Conservation (phyloP, 2,329 filamentous ascomycete genomes). For the Microdochium paspali region DNA sequence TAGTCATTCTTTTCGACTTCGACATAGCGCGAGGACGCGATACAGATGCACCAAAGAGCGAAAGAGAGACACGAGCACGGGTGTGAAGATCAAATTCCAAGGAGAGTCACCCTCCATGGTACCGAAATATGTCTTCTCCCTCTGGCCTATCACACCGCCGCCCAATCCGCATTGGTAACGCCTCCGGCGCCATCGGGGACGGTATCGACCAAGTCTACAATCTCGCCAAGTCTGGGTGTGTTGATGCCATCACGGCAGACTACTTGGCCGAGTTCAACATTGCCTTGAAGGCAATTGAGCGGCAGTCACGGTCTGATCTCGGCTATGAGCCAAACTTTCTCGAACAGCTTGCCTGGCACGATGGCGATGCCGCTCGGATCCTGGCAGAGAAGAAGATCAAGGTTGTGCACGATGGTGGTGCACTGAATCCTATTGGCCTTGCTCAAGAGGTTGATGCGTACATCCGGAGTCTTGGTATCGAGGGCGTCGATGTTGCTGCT, state of each 20-base stretch:
- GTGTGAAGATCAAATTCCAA: too few relatives aligned
- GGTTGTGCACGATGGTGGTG: slow-evolving; percentile 37
- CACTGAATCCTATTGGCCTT: slow-evolving; percentile 37
- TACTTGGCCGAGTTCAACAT: slow-evolving; percentile 19
- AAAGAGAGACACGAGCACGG: too few relatives aligned
- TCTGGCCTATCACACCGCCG: slow-evolving; percentile 5
- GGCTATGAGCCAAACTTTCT: slow-evolving; percentile 20
- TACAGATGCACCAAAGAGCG: too few relatives aligned
- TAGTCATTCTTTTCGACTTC: background rate
- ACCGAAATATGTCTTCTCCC: background rate
- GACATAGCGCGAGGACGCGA: background rate
- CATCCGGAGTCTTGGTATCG: slow-evolving; percentile 3
- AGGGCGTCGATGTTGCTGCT: slow-evolving; percentile 28
- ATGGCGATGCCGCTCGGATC: slow-evolving; percentile 5
- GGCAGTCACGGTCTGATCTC: slow-evolving; percentile 13
- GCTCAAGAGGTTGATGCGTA: slow-evolving; percentile 16
- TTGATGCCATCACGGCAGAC: slow-evolving; percentile 12
- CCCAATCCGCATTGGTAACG: slow-evolving; percentile 25
- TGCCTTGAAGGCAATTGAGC: slow-evolving; percentile 20
- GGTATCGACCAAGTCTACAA: slow-evolving; percentile 22
- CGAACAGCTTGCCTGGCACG: slow-evolving; percentile 16
- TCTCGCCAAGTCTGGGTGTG: slow-evolving; percentile 17
- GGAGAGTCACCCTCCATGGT: background rate
- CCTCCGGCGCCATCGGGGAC: slow-evolving; percentile 23
- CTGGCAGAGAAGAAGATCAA: slow-evolving; percentile 32